Base-by-base conservation (phyloP, 2,329 filamentous ascomycete genomes). In the Cordyceps pruinosa region DNA sequence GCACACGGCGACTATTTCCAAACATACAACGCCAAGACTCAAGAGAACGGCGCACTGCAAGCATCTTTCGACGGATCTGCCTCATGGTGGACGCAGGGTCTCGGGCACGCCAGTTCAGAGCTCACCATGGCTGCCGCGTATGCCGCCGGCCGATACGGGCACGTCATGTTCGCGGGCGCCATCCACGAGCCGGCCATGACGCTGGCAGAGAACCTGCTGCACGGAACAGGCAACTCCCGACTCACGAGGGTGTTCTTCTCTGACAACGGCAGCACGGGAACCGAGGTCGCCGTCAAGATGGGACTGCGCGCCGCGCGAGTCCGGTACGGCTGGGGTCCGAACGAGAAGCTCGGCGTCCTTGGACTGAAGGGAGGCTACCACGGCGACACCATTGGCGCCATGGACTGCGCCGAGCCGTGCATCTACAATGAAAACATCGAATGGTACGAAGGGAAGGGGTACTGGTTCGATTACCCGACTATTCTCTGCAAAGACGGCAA, bases 41-140 rank as follows among this genome's bases (percentile, higher is more conserved):
- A 42, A 17, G 1, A 25, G 10, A 26, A 65, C 5, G 63, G 72
- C 7, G 66, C 84, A 4, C 71, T 90, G 0, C 78, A 77, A 46
- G 80, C 88, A 1, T 86, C 87, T 0, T 91, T 94, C 56, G 90
- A 95, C 63, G 90, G 87, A 2, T 94, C 89, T 0, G 89, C 89
- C 1, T 93, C 89, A 0, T 95, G 90, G 90, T 95, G 90, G 90
- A 95, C 90, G 0, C 90, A 95, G 70, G 90, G 90, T 2, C 78
- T 95, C 0, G 90, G 90, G 1, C 90, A 95, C 62, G 87, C 85
- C 6, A 91, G 89, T 63, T 82, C 89, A 0, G 73, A 78, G 0
- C 75, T 95, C 1, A 82, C 88, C 0, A 79, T 94, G 2, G 84
- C 88, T 0, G 89, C 89, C 2, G 88, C 90, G 0, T 86, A 94